phyloP scores from a whole-genome alignment of 257 asterid species.

The Nicotiana otophora region DNA sequence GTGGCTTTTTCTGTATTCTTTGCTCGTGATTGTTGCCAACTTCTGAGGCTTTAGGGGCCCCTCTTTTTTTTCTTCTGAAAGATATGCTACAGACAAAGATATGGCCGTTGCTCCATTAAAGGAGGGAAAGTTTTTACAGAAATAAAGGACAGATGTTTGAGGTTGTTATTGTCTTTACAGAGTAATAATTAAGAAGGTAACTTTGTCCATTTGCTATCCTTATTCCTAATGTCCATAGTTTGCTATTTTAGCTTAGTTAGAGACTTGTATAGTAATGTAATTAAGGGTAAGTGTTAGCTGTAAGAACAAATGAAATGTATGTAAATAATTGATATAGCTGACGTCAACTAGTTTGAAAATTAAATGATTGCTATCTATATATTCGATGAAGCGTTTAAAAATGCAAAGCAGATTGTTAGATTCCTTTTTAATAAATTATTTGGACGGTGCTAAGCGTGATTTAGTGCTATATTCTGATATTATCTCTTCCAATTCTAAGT shows the following conservation, averaged over 20 bases:
- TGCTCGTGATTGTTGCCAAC: slow-evolving; percentile 47
- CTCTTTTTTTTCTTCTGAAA: neutral
- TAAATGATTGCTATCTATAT: neutral
- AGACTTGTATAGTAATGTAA: neutral
- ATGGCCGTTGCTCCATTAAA: slow-evolving; percentile 30
- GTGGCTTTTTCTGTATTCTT: slow-evolving; percentile 19
- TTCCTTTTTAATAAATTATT: neutral
- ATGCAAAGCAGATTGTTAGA: neutral
- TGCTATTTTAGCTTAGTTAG: neutral
- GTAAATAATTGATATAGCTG: neutral
- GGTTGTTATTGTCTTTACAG: neutral
- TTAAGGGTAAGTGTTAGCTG: neutral
- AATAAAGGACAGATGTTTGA: slow-evolving; percentile 4
- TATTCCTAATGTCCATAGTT: neutral
- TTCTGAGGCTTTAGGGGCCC: slow-evolving; percentile 30
- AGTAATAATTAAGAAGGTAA: neutral
- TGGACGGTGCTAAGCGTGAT: neutral
- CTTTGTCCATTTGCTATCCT: neutral
- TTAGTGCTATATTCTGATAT: neutral
- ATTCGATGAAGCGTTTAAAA: neutral
- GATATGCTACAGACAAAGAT: slow-evolving; percentile 32
- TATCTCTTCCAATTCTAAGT: neutral
- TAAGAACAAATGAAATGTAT: neutral
- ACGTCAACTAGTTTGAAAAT: neutral
- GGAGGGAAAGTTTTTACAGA: slow-evolving; percentile 23